phyloP scores from a whole-genome alignment of 2,329 filamentous ascomycete species.

The Talaromyces sp. region DNA sequence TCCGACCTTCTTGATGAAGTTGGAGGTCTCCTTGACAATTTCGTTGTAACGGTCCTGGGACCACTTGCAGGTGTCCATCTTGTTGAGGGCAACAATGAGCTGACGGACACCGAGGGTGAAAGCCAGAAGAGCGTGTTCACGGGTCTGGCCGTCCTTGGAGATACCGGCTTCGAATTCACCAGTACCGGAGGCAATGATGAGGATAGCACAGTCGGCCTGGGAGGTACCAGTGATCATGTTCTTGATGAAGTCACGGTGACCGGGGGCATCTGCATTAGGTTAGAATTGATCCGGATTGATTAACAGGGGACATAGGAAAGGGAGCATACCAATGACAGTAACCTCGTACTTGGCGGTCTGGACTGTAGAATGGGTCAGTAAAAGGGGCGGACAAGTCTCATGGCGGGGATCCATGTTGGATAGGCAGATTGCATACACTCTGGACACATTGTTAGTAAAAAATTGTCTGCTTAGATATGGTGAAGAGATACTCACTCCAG shows the following conservation, averaged over 20 bases:
- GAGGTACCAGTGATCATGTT: constrained; percentile 99
- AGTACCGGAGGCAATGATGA: constrained; percentile 99
- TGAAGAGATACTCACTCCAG: constrained; percentile 62
- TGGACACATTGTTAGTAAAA: neutral
- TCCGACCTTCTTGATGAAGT: constrained; percentile 99
- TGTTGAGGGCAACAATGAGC: constrained; percentile 99
- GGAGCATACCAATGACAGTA: constrained; percentile 81
- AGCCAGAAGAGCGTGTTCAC: constrained; percentile 99
- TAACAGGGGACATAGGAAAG: neutral
- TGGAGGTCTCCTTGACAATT: constrained; percentile 99
- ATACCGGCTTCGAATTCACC: constrained; percentile 99
- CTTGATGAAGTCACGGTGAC: constrained; percentile 99
- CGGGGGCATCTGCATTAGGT: constrained; percentile 70
- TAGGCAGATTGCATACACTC: neutral
- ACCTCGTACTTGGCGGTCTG: constrained; percentile 97
- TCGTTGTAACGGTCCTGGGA: constrained; percentile 91
- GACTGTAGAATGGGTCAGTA: constrained; percentile 51
- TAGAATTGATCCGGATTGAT: neutral
- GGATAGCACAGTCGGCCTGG: constrained; percentile 98
- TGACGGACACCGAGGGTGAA: constrained; percentile 99
- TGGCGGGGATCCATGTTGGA: neutral
- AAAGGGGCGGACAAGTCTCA: neutral
- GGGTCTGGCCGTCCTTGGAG: constrained; percentile 99
- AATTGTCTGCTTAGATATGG: neutral
- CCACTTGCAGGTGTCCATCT: constrained; percentile 99